Evolutionary conservation across 2,329 filamentous ascomycete genomes (phyloP), one percentile per base, ranked within the genome.

Genomic region (Aspergillus pseudoterreus): DNA sequence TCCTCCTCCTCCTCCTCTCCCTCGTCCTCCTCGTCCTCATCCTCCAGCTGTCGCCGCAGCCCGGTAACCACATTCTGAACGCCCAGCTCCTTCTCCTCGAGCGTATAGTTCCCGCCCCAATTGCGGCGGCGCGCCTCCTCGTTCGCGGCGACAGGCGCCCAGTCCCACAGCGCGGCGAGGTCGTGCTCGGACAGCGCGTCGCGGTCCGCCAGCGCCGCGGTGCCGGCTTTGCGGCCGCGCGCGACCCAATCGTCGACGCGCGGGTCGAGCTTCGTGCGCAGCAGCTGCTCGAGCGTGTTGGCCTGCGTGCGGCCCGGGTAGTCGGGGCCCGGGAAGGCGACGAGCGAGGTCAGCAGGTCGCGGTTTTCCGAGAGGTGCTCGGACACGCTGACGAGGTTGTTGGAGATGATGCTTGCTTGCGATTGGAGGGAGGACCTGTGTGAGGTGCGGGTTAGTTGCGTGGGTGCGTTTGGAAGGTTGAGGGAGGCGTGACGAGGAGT

Each of bases 221-320:
- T 38, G 12, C 48, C 54, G 52, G 32, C 44, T 50, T 45, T 47
- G 56, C 82, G 80, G 1, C 84, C 86, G 47, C 83, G 75, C 19
- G 83, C 81, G 22, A 92, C 84, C 73, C 86, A 85, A 51, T 85
- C 83, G 65, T 92, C 88, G 15, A 91, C 84, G 21, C 82, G 79
- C 0, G 89, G 88, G 59, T 94, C 90, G 45, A 91, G 79, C 67
- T 94, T 94, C 72, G 94, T 95, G 36, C 90, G 85, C 30, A 95
- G 76, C 2, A 95, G 77, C 61, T 86, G 82, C 22, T 82, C 78
- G 1, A 92, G 78, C 4, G 89, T 77, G 45, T 66, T 63, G 1
- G 67, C 73, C 67, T 89, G 84, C 4, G 80, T 85, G 60, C 81
- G 85, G 35, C 83, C 86, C 4, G 83, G 90, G 71, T 82, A 94